Base-by-base conservation (phyloP, 108 stramenopile species). In the Chaetoceros tenuissimus region DNA sequence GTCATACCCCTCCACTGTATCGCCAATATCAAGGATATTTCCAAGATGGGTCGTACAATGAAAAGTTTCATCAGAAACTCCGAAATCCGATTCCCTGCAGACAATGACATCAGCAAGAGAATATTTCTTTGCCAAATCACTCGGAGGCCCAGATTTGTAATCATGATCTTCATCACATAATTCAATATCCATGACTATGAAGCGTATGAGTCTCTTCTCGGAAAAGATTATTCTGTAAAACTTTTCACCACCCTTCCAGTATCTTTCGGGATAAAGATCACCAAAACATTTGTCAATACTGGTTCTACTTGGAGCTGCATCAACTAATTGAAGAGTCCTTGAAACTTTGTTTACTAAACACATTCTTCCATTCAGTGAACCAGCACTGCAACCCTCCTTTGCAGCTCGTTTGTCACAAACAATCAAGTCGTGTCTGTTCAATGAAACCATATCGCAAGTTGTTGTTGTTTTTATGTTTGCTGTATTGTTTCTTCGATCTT, bases 341-440 rank as follows among this genome's bases (percentile, higher is more conserved):
- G 80, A 75, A 3, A 88, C 75, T 53, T 84, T 85, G 17, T 68
- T 63, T 1, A 88, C 84, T 5, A 94, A 55, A 22, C 78, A 78
- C 26, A 94, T 44, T 31, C 87, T 69, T 27, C 92, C 92, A 25
- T 72, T 57, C 22, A 98, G 68, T 57, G 64, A 54, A n/a, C 91
- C 81, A 18, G 82, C 76, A 10, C 83, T 73, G 27, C 29, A 26
- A 18, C 61, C 60, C 22, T 22, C 53, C 20, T 51, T 24, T 18
- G 79, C 78, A 26, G 85, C 71, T 18, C 59, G 49, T 52, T 77
- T 80, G 20, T 87, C 81, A 7, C 92, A 73, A 50, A 97, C 54
- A 28, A 99, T 81, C 54, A 98, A 76, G 71, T 99, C 99, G 67
- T 99, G 94, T 28, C 91, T 78, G 70, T 95, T 97, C 1, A 98